Conservation (phyloP, 352 stramenopile genomes). For the Phytopythium litorale region DNA sequence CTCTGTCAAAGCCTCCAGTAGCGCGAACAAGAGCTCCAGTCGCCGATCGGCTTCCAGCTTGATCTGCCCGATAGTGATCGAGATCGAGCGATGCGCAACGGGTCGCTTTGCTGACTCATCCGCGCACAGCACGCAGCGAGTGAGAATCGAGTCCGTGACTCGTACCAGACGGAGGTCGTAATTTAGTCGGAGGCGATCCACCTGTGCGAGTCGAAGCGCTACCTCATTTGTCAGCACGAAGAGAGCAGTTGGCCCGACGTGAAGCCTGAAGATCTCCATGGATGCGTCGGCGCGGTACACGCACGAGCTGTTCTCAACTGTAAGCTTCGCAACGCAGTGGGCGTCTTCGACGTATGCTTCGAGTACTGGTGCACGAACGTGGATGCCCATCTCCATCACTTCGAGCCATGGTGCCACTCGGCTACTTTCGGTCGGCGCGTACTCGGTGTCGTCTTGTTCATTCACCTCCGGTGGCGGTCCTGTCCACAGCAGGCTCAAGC, state of each 20-base stretch:
- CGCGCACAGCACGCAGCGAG: slow-evolving; percentile 54
- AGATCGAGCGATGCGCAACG: slow-evolving; percentile 58
- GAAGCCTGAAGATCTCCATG: slow-evolving; percentile 63
- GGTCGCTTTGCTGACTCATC: slow-evolving; percentile 55
- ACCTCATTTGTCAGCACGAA: slow-evolving; percentile 86
- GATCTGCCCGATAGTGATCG: slow-evolving; percentile 71
- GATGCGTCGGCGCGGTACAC: slow-evolving; percentile 56
- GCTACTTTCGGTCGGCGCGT: background rate
- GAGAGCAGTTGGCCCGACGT: slow-evolving; percentile 71
- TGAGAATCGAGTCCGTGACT: slow-evolving; percentile 28
- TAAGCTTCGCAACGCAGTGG: slow-evolving; percentile 84
- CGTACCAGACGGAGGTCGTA: slow-evolving; percentile 70
- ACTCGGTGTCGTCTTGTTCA: slow-evolving; percentile 9
- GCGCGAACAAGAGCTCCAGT: slow-evolving; percentile 74
- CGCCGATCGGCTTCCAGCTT: slow-evolving; percentile 84
- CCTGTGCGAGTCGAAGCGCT: slow-evolving; percentile 77
- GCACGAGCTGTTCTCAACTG: slow-evolving; percentile 74
- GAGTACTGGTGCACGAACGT: slow-evolving; percentile 76
- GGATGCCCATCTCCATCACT: slow-evolving; percentile 60
- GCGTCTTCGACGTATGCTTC: slow-evolving; percentile 86
- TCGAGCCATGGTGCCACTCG: slow-evolving; percentile 40
- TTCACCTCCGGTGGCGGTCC: slow-evolving; percentile 12
- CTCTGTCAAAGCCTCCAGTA: slow-evolving; percentile 68
- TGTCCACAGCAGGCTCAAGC: slow-evolving; percentile 67
- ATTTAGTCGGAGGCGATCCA: slow-evolving; percentile 73